Evolutionary conservation across 768 basidiomycete genomes (phyloP), one percentile per base, ranked within the genome.

Genomic region (Trametes elegans): DNA sequence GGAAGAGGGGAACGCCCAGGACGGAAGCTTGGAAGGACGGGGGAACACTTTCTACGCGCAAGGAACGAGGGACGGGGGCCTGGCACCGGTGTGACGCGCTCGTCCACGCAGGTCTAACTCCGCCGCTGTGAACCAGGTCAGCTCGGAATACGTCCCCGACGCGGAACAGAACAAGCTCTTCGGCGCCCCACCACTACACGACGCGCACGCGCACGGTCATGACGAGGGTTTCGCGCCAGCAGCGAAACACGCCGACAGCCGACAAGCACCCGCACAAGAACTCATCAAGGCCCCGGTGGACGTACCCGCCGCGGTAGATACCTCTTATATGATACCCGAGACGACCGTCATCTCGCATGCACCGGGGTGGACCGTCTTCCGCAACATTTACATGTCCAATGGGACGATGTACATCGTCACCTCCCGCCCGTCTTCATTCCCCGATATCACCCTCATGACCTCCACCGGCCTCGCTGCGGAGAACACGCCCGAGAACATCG

Each of bases 341-440:
- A 88, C 87, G 0, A 72, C 76, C 13, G 64, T 90, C 26, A 68
- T 83, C 11, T 75, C 81, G 21, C 88, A 90, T 51, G 85, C 84
- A 5, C 85, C 85, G 26, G 91, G 92, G 35, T 94, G 92, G 90
- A 93, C 93, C 0, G 71, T 93, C 28, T 91, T 90, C 69, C 79
- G 79, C 24, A 85, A 93, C 66, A 66, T 95, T 4, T 95, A 95
- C 78, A 79, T 93, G 83, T 81, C 84, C 42, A 88, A 92, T 59
- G 89, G 88, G 7, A 92, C 90, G 0, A 77, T 93, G 41, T 84
- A 79, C 69, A 79, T 93, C 64, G 75, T 93, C 51, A 77, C 84
- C 5, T 66, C 72, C 9, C 72, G 77, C 11, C 70, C 71, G 23
- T 66, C 67, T 19, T 62, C 66, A 11, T 82, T 82, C 54, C 84